Percentiles rank a stretch among this genome's conserved stretches.
These are phyloP conservation scores for Verticillium longisporum DNA, from an alignment of 2,329 filamentous ascomycete species.

Conservation along the genomic window DNA sequence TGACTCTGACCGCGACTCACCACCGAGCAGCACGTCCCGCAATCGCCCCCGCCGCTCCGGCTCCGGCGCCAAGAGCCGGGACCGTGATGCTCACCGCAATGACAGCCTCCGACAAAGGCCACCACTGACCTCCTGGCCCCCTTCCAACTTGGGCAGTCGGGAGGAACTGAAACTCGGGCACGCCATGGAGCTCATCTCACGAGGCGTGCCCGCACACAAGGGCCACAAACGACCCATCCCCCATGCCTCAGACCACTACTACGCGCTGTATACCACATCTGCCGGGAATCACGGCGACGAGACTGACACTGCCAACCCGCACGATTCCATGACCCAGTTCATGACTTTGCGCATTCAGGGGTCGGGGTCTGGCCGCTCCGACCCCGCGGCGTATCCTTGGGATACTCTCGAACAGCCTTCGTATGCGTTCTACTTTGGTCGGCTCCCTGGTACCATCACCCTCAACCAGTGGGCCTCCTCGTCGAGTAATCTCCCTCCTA, in stretches of 20 bases:
- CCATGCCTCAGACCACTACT: conserved; percentile 49
- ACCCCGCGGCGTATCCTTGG: conserved; percentile 48
- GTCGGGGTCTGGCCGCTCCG: conserved; percentile 16
- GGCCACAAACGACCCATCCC: conserved; percentile 48
- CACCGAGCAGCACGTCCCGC: neutral
- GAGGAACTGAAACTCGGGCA: conserved; percentile 46
- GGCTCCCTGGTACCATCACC: conserved; percentile 62
- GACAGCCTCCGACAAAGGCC: conserved; percentile 19
- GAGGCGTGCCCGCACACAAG: conserved; percentile 49
- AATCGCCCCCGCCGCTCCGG: conserved; percentile 25
- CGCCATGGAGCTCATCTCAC: conserved; percentile 51
- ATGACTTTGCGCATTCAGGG: conserved; percentile 47
- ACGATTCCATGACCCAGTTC: conserved; percentile 51
- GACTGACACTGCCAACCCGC: conserved; percentile 41
- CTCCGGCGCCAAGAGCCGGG: conserved; percentile 31
- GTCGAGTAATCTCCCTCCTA: conserved; percentile 48
- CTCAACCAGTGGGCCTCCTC: conserved; percentile 62
- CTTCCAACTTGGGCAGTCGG: conserved; percentile 37
- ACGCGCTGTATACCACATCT: conserved; percentile 46
- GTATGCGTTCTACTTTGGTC: conserved; percentile 60
- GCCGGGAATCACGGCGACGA: conserved; percentile 36
- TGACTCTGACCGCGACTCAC: neutral
- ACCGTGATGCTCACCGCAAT: conserved; percentile 12
- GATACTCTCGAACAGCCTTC: conserved; percentile 69
- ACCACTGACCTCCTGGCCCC: conserved; percentile 50